phyloP scores from a whole-genome alignment of 208 protist genomes.

The Porcisia deanei region DNA sequence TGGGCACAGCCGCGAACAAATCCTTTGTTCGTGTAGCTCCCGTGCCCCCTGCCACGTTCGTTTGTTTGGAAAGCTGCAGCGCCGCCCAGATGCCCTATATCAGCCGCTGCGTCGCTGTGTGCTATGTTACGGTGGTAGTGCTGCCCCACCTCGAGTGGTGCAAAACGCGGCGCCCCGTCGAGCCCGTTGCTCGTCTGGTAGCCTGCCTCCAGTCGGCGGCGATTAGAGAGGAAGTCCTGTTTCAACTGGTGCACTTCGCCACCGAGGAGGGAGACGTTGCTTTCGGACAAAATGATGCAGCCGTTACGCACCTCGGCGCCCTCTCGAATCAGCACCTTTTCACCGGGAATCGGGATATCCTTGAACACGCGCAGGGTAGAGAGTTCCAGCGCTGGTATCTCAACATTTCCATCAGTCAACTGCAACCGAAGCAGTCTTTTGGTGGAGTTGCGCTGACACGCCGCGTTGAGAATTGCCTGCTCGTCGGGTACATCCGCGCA shows the following conservation, averaged over 20 bases:
- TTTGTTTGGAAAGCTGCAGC: constrained; percentile 1
- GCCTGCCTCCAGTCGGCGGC: constrained; percentile 46
- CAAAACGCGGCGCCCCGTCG: constrained; percentile 70
- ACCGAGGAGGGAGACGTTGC: constrained; percentile 51
- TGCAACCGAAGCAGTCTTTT: constrained; percentile 70
- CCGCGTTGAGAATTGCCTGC: constrained; percentile 46
- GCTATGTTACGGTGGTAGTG: constrained; percentile 17
- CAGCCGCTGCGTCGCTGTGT: background rate
- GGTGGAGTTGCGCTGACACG: constrained; percentile 47
- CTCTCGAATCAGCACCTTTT: constrained; percentile 72
- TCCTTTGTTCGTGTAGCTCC: background rate
- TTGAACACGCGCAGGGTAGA: constrained; percentile 63
- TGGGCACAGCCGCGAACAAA: constrained; percentile 10
- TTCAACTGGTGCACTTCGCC: constrained; percentile 77
- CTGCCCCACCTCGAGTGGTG: constrained; percentile 53
- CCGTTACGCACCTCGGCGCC: constrained; percentile 72
- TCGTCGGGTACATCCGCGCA: constrained; percentile 60
- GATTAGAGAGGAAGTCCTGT: constrained; percentile 61
- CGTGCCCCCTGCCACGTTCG: constrained; percentile 2
- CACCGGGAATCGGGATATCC: constrained; percentile 68
- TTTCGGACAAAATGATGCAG: constrained; percentile 71
- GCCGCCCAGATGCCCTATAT: constrained; percentile 1
- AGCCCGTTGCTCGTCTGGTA: constrained; percentile 58
- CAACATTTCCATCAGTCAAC: constrained; percentile 66
- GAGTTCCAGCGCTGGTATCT: constrained; percentile 77